Base-by-base conservation (phyloP, 768 basidiomycete species). In the Hygrocybe coccinea region DNA sequence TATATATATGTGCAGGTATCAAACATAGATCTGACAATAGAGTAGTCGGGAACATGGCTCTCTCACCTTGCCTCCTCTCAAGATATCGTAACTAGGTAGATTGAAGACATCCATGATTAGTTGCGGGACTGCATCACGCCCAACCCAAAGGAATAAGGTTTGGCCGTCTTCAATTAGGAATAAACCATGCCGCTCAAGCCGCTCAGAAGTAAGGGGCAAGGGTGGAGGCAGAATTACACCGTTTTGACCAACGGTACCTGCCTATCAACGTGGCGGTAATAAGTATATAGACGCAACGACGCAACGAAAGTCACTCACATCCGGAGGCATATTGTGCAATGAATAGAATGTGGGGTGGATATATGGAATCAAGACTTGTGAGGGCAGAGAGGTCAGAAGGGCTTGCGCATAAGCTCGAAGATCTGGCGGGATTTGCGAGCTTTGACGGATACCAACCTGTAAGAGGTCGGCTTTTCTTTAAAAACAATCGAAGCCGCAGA, bases 91-190 rank as follows among this genome's bases (percentile, higher is more conserved):
- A 60, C 72, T 86, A 0, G 89, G 86, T 35, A 97, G 77, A 65
- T 91, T 85, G 72, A 99, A 98, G 15, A 97, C 95, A 65, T 99
- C 97, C 78, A 86, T 78, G 57, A 98, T 75, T 46, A 98, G 82
- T 66, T 95, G 89, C 9, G 95, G 91, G n/a, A 98, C 93, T 7
- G 97, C 93, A 68, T 98, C 95, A 29, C 94, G 85, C n/a, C 97
- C 97, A 49, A 99, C 84, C 88, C 92, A 98, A 47, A 98, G 78
- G 84, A 99, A 98, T 66, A 99, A 91, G 19, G 90, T 95, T 71
- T 98, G 97, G 1, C 90, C 91, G 69, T 98, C 95, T 70, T 98
- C 97, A 62, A 99, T 97, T 59, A 99, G 72, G 83, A 87, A 97
- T 53, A 99, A 77, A 56, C 97, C 97, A 64, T 98, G 94, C 49